Evolutionary conservation across 768 basidiomycete species (phyloP).

Genomic region (Cyathus striatus): DNA sequence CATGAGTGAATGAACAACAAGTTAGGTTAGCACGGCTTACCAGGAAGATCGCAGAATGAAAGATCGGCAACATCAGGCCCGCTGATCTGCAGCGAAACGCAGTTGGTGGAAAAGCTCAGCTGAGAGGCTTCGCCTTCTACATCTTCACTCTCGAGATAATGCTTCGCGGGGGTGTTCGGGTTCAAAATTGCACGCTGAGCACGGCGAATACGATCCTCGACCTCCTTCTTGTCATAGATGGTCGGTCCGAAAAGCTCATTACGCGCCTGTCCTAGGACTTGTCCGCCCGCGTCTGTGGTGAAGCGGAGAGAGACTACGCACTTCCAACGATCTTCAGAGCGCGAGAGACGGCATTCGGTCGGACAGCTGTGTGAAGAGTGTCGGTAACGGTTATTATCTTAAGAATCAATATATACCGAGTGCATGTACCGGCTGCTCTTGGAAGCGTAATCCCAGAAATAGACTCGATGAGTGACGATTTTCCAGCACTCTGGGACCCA

Average conservation of each 20-base stretch:
- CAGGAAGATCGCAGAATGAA: conserved; percentile 54
- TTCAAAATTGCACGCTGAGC: conserved; percentile 61
- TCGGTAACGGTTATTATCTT: conserved; percentile 20
- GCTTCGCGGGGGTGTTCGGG: conserved; percentile 23
- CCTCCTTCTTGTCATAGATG: conserved; percentile 39
- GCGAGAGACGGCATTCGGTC: conserved; percentile 42
- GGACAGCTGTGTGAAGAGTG: conserved; percentile 36
- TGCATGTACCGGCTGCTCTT: conserved; percentile 61
- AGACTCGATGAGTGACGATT: conserved; percentile 65
- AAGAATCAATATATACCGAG: conserved; percentile 32
- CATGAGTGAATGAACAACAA: background rate
- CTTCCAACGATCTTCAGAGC: conserved; percentile 32
- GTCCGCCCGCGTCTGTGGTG: conserved; percentile 25
- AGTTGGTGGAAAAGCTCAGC: conserved; percentile 42
- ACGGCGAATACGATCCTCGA: conserved; percentile 57
- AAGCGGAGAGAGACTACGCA: conserved; percentile 39
- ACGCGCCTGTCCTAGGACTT: conserved; percentile 21
- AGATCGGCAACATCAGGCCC: conserved; percentile 51
- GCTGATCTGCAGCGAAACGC: conserved; percentile 45
- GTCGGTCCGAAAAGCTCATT: conserved; percentile 33
- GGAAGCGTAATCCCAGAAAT: conserved; percentile 64
- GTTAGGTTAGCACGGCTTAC: conserved; percentile 19
- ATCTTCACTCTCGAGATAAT: conserved; percentile 28
- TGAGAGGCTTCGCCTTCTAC: conserved; percentile 14
- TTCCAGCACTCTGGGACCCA: conserved; percentile 57